These are phyloP conservation scores for Phytophthora pseudosyringae DNA, from an alignment of 352 stramenopile genomes.

Conservation along the genomic window DNA sequence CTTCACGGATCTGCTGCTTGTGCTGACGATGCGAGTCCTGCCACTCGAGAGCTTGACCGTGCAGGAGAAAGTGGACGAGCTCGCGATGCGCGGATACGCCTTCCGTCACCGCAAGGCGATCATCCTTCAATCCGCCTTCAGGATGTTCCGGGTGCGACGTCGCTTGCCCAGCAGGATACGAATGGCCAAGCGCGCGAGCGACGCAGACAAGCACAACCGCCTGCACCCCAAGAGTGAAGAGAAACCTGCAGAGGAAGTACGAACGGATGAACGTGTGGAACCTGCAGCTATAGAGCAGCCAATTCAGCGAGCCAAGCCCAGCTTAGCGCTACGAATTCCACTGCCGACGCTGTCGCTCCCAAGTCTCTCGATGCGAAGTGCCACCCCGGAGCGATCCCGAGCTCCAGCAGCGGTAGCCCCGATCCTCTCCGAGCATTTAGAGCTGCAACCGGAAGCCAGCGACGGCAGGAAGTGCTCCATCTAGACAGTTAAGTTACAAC, in stretches of 20 bases:
- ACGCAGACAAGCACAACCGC: constrained; percentile 11
- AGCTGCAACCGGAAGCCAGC: constrained; percentile 33
- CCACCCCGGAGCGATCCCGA: constrained; percentile 21
- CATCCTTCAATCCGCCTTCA: constrained; percentile 67
- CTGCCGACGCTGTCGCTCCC: constrained; percentile 9
- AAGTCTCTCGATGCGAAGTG: constrained; percentile 7
- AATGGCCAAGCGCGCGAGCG: constrained; percentile 16
- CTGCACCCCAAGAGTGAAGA: not conserved
- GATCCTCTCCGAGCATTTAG: constrained; percentile 31
- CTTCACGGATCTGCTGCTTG: constrained; percentile 76
- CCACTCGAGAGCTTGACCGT: constrained; percentile 77
- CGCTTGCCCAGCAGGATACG: constrained; percentile 23
- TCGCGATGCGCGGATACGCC: constrained; percentile 75
- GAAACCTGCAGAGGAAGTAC: not conserved
- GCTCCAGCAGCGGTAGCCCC: constrained; percentile 23
- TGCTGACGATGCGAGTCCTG: constrained; percentile 71
- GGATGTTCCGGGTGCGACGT: constrained; percentile 59
- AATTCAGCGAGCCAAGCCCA: constrained; percentile 5
- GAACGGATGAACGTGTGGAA: constrained; percentile 1
- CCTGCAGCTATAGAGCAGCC: not conserved
- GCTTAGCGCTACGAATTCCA: constrained; percentile 5
- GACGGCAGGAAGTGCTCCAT: constrained; percentile 31
- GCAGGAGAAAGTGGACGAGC: constrained; percentile 84
- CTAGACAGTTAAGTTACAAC: constrained; percentile 8
- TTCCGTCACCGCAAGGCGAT: constrained; percentile 66